Conservation (phyloP, 139 green algal genomes). For the Pleodorina starrii region DNA sequence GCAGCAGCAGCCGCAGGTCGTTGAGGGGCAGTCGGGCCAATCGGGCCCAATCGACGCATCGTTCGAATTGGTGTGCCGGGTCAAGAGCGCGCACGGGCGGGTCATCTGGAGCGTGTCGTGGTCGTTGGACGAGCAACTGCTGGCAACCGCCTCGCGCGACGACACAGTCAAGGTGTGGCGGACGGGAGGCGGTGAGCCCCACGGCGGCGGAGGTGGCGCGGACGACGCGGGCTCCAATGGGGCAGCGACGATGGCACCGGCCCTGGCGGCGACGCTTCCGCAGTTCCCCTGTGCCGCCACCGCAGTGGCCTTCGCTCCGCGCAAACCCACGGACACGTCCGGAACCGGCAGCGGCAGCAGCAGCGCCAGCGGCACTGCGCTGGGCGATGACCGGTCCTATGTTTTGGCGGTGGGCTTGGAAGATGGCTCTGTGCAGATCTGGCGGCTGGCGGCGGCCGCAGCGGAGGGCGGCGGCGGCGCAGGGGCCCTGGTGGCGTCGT, state of each 20-base stretch:
- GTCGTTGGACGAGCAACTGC: conserved; percentile 70
- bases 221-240: neutral
- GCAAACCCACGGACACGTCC: neutral
- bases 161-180: conserved; percentile 81
- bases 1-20: neutral
- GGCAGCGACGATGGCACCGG: neutral
- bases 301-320: conserved; percentile 70
- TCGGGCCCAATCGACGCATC: neutral
- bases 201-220: conserved; percentile 1
- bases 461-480: neutral
- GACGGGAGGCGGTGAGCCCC: neutral
- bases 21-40: neutral
- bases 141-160: conserved; percentile 87
- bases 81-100: conserved; percentile 80
- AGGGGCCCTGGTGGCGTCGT: neutral
- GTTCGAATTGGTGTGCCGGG: conserved; percentile 62
- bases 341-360: neutral
- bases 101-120: conserved; percentile 87
- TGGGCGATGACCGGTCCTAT: neutral
- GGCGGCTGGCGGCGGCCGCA: neutral
- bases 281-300: conserved; percentile 69
- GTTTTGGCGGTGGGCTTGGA: conserved; percentile 82
- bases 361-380: too few species aligned
- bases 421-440: conserved; percentile 74
- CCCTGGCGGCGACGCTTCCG: conserved; percentile 50